phyloP scores from a whole-genome alignment of 352 stramenopile genomes.

The Halophytophthora batemanensis region DNA sequence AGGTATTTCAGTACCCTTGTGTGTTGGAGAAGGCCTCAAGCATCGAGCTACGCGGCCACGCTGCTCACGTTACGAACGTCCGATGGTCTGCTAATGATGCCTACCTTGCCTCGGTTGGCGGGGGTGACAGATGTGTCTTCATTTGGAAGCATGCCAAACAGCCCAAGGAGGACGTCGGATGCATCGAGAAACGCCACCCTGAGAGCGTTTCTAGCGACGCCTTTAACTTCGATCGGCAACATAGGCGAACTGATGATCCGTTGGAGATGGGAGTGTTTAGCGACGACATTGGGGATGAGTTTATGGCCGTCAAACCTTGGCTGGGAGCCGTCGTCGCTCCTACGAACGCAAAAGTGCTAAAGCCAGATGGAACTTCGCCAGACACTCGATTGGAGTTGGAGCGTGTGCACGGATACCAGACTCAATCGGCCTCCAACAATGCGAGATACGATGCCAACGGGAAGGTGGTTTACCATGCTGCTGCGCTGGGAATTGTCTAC shows the following conservation, averaged over 20 bases:
- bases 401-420: constrained; percentile 76
- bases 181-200: constrained; percentile 1
- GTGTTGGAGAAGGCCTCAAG: constrained; percentile 49
- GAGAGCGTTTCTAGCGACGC: constrained; percentile 1
- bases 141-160: constrained; percentile 61
- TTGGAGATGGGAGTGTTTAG: constrained; percentile 23
- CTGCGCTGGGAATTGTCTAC: constrained; percentile 71
- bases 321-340: constrained; percentile 77
- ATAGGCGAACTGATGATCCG: constrained; percentile 22
- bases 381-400: constrained; percentile 51
- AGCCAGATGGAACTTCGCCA: constrained; percentile 31
- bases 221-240: constrained; percentile 10
- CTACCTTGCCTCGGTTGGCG: constrained; percentile 67
- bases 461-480: constrained; percentile 76
- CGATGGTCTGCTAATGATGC: constrained; percentile 57
- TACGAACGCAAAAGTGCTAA: constrained; percentile 37
- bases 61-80: constrained; percentile 81
- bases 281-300: constrained; percentile 76
- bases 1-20: constrained; percentile 87
- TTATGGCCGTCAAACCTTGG: constrained; percentile 90
- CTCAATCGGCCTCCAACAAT: constrained; percentile 76
- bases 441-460: constrained; percentile 51
- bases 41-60: constrained; percentile 60
- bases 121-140: constrained; percentile 78
- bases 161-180: not conserved